A percentile compares a stretch with the other conserved stretches of the same genome.
Conservation (phyloP, 2,329 filamentous ascomycete species). For the Pestalotiopsis sp. region DNA sequence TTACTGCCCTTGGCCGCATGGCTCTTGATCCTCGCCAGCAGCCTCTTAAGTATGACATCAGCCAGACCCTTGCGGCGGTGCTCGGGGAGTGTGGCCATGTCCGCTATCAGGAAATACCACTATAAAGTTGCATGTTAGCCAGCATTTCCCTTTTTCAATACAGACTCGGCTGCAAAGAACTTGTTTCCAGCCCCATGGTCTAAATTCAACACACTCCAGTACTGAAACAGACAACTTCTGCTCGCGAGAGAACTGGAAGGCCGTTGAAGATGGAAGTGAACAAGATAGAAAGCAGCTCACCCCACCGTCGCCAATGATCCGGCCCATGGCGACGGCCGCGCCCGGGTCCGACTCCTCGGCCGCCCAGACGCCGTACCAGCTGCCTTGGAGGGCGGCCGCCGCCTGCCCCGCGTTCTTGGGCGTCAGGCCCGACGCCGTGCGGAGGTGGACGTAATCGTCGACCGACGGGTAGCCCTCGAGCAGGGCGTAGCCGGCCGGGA, state of each 20-base stretch:
- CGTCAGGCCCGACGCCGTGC: constrained; percentile 36
- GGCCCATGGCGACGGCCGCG: constrained; percentile 48
- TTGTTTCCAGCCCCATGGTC: no score
- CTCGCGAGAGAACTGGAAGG: no score
- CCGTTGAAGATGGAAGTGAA: no score
- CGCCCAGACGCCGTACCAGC: constrained; percentile 46
- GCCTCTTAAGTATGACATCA: constrained; percentile 42
- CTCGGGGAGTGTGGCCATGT: constrained; percentile 51
- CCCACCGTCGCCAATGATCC: constrained; percentile 52
- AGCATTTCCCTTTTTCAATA: no score
- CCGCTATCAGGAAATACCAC: constrained; percentile 53
- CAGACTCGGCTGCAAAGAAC: no score
- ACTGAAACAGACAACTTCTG: no score
- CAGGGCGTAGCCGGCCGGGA: constrained; percentile 38
- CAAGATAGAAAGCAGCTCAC: no score
- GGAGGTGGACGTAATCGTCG: constrained; percentile 39
- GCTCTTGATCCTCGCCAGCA: constrained; percentile 42
- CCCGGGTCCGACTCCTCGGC: constrained; percentile 24
- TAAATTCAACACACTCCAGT: no score
- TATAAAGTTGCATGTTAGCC: no score
- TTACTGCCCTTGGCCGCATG: constrained; percentile 36
- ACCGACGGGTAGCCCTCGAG: constrained; percentile 35
- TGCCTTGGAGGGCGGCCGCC: constrained; percentile 34
- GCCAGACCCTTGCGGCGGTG: constrained; percentile 52
- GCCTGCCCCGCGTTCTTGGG: constrained; percentile 40